Percentiles rank a stretch among this genome's conserved stretches.
These are phyloP conservation scores for Dentipellis fragilis DNA, from an alignment of 768 basidiomycete species.

Conservation along the genomic window DNA sequence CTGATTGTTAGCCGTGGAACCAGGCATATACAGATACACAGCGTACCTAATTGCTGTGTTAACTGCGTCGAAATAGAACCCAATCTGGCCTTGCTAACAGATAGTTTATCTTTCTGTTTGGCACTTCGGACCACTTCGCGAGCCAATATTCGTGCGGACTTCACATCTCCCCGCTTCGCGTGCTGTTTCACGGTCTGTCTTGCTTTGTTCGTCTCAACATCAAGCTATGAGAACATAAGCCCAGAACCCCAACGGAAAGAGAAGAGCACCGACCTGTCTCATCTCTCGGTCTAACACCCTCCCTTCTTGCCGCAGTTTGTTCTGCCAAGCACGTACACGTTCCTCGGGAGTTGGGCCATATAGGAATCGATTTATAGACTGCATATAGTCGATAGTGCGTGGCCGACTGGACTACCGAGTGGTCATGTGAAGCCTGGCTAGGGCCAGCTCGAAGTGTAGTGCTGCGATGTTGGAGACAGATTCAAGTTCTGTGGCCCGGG, in stretches of 20 bases:
- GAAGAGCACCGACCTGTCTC: conserved; percentile 64
- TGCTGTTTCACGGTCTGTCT: conserved; percentile 77
- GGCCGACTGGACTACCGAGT: neutral
- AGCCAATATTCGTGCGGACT: conserved; percentile 87
- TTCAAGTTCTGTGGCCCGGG: too few relatives aligned
- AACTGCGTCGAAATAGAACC: conserved; percentile 87
- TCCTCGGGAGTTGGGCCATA: conserved; percentile 98
- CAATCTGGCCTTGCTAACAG: conserved; percentile 86
- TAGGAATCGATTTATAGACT: conserved; percentile 83
- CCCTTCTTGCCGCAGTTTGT: conserved; percentile 72
- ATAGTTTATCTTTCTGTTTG: conserved; percentile 88
- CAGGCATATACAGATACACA: neutral
- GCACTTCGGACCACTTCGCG: conserved; percentile 90
- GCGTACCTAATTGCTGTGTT: conserved; percentile 83
- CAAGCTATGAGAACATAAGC: conserved; percentile 44
- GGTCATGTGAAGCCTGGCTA: conserved; percentile 8
- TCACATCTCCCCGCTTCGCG: conserved; percentile 83
- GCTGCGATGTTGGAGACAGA: too few relatives aligned
- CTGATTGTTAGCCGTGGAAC: neutral
- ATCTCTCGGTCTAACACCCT: conserved; percentile 88
- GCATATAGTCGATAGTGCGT: conserved; percentile 36
- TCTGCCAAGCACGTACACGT: conserved; percentile 84
- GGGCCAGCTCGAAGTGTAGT: too few relatives aligned
- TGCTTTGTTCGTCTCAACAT: conserved; percentile 72
- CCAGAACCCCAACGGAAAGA: conserved; percentile 9